Conservation (phyloP, 2,329 filamentous ascomycete genomes). For the Alternaria ethzedia region DNA sequence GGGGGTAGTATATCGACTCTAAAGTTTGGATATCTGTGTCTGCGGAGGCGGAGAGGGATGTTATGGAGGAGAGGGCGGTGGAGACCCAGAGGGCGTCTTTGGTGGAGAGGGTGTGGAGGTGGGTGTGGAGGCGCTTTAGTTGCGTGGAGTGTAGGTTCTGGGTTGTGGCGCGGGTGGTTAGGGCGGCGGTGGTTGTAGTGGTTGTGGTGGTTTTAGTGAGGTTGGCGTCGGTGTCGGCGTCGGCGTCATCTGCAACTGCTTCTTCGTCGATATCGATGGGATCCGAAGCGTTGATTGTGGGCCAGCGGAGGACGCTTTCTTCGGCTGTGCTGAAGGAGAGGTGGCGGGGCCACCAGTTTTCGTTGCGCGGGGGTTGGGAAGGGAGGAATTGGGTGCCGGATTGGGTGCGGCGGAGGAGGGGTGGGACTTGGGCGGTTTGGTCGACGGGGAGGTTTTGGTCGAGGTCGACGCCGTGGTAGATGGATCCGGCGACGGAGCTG, state of each 20-base stretch:
- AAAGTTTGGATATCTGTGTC: constrained; percentile 64
- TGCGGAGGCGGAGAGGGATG: constrained; percentile 66
- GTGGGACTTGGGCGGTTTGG: constrained; percentile 57
- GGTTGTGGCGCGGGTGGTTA: constrained; percentile 41
- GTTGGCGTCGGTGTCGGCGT: no score
- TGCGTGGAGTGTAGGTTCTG: constrained; percentile 57
- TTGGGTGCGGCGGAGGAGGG: constrained; percentile 67
- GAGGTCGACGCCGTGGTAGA: constrained; percentile 65
- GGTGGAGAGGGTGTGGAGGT: constrained; percentile 63
- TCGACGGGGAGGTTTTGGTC: constrained; percentile 47
- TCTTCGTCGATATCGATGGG: constrained; percentile 24
- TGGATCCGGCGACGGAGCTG: constrained; percentile 65
- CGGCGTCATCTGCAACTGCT: constrained; percentile 1
- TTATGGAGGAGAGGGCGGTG: constrained; percentile 62
- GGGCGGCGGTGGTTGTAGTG: constrained; percentile 36
- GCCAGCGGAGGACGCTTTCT: constrained; percentile 74
- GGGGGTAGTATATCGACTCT: constrained; percentile 74
- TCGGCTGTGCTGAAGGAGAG: constrained; percentile 79
- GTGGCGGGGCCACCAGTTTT: constrained; percentile 71
- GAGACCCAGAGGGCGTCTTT: constrained; percentile 68
- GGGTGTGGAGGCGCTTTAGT: constrained; percentile 67
- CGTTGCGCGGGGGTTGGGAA: constrained; percentile 51
- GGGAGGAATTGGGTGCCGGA: constrained; percentile 54
- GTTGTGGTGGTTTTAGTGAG: not conserved
- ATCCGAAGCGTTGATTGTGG: constrained; percentile 24